These are phyloP conservation scores for Sapria himalayana DNA, from an alignment of 345 rosid genomes.

Conservation along the genomic window DNA sequence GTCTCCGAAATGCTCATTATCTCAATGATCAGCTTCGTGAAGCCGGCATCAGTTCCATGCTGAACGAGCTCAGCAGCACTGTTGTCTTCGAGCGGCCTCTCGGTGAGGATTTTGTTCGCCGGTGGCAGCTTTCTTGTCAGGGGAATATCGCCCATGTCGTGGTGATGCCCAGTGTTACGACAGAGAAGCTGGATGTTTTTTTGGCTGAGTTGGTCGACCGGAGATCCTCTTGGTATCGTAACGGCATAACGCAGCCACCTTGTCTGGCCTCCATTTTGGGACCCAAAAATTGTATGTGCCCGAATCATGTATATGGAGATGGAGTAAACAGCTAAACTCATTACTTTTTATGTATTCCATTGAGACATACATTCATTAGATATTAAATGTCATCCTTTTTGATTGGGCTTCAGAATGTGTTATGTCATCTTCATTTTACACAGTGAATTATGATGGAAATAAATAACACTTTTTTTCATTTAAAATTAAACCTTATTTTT, in stretches of 20 bases:
- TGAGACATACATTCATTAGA: too few species aligned
- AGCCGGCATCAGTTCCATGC: constrained; percentile 75
- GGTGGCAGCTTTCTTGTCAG: constrained; percentile 93
- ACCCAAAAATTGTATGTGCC: constrained; percentile 41
- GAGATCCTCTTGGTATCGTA: constrained; percentile 41
- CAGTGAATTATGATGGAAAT: too few species aligned
- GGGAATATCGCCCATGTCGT: constrained; percentile 76
- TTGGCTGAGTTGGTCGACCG: constrained; percentile 35
- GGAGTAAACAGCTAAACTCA: too few species aligned
- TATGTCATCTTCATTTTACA: too few species aligned
- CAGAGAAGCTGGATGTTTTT: constrained; percentile 65
- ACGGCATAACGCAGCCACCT: constrained; percentile 23
- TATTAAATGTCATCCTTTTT: too few species aligned
- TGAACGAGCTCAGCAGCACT: constrained; percentile 85
- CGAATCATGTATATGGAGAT: too few species aligned
- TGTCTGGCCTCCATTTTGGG: constrained; percentile 57
- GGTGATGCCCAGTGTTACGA: constrained; percentile 76
- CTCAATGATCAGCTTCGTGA: constrained; percentile 40
- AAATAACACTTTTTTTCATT: too few species aligned
- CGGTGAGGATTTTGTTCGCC: constrained; percentile 73
- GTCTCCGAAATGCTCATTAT: constrained; percentile 81
- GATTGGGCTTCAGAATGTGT: too few species aligned
- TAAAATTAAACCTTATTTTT: too few species aligned
- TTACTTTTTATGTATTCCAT: too few species aligned
- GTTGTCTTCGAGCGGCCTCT: constrained; percentile 83